These are phyloP conservation scores for Physcomitrium patens DNA, from an alignment of 225 moss, liverwort and hornwort species.

Conservation along the genomic window DNA sequence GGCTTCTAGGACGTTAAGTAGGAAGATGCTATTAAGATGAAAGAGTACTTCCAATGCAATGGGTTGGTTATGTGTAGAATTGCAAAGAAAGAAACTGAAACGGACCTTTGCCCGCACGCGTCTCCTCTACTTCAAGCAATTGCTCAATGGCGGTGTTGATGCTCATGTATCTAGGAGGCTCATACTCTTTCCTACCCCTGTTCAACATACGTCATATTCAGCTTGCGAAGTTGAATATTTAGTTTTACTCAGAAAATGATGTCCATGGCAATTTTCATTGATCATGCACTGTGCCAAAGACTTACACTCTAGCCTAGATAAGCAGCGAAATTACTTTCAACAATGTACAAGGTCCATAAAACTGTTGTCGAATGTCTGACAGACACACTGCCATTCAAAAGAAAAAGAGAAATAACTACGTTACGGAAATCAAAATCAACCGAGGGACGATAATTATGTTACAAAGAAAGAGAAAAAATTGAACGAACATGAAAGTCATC, in stretches of 20 bases:
- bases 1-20: background rate
- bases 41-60: slow-evolving; percentile 1
- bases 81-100: slow-evolving; percentile 22
- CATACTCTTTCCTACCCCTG: slow-evolving; percentile 93
- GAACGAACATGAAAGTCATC: slow-evolving; percentile 3
- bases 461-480: slow-evolving; percentile 20
- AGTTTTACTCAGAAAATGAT: background rate
- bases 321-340: background rate
- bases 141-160: slow-evolving; percentile 92
- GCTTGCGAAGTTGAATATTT: background rate
- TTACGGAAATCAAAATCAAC: slow-evolving; percentile 7
- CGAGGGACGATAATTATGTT: background rate
- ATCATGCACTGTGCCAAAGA: background rate
- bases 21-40: slow-evolving; percentile 6
- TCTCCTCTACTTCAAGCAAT: slow-evolving; percentile 88
- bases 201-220: slow-evolving; percentile 16
- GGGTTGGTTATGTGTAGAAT: slow-evolving; percentile 10
- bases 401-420: background rate
- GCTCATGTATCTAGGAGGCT: slow-evolving; percentile 93
- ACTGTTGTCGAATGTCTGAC: background rate
- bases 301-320: background rate
- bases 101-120: slow-evolving; percentile 71
- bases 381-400: background rate
- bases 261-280: background rate
- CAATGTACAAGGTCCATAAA: background rate